phyloP scores from a whole-genome alignment of 495 filamentous ascomycete species.

The Penicillium paradoxum region DNA sequence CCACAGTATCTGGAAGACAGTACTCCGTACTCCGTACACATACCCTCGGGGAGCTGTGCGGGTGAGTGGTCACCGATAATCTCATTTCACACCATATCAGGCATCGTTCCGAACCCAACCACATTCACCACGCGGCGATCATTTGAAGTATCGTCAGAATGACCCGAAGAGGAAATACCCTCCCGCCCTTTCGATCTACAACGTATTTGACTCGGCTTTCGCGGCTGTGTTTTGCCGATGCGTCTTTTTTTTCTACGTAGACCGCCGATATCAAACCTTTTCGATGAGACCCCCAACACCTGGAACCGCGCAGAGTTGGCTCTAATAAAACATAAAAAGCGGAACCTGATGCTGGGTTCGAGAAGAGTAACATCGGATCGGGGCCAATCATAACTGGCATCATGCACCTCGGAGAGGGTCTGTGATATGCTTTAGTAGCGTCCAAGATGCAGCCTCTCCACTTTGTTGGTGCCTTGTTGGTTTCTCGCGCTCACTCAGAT shows the following conservation, averaged over 20 bases:
- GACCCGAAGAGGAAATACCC: neutral
- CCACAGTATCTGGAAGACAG: too few relatives aligned
- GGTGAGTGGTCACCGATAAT: neutral
- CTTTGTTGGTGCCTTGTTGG: conserved; percentile 9
- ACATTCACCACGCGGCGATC: neutral
- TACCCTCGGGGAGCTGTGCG: neutral
- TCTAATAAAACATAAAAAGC: neutral
- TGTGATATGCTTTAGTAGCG: conserved; percentile 21
- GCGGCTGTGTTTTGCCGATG: conserved; percentile 13
- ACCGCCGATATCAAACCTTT: neutral
- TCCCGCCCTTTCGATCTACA: neutral
- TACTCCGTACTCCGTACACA: too few relatives aligned
- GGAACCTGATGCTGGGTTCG: neutral
- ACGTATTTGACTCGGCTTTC: conserved; percentile 13
- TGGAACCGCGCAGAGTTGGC: neutral
- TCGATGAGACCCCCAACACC: neutral
- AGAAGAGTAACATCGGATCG: conserved; percentile 1
- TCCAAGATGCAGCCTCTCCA: conserved; percentile 17
- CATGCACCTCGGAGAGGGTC: conserved; percentile 14
- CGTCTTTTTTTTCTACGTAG: conserved; percentile 6
- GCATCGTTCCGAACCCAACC: conserved; percentile 4
- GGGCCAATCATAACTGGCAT: conserved; percentile 13
- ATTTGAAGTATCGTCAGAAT: conserved; percentile 5
- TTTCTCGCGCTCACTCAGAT: neutral
- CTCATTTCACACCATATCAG: conserved; percentile 1